A percentile compares a stretch with the other conserved stretches of the same genome.
These are phyloP conservation scores for Cladosporium velox DNA, from an alignment of 2,329 filamentous ascomycete species.

Conservation along the genomic window DNA sequence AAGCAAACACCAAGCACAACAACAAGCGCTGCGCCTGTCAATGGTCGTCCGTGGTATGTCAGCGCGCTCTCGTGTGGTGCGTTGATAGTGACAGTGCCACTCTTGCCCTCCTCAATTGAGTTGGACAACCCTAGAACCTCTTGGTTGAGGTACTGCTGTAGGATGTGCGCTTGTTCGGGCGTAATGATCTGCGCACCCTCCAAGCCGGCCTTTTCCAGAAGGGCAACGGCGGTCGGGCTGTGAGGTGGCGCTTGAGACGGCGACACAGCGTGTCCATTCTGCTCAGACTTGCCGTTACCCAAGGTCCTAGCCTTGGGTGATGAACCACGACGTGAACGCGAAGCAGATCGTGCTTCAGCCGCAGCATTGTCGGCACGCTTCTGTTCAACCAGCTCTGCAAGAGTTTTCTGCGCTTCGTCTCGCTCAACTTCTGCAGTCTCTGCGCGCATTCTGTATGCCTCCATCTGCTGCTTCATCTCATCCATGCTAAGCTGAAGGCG, in stretches of 20 bases:
- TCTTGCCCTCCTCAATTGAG: slow-evolving; percentile 14
- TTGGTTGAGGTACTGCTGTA: slow-evolving; percentile 34
- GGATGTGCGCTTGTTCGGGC: slow-evolving; percentile 35
- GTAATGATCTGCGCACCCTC: slow-evolving; percentile 38
- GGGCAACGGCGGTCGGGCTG: slow-evolving; percentile 31
- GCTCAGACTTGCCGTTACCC: slow-evolving; percentile 22
- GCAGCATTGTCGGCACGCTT: slow-evolving; percentile 70
- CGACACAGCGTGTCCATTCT: slow-evolving; percentile 33
- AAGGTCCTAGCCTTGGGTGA: slow-evolving; percentile 21
- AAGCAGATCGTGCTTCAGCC: slow-evolving; percentile 37
- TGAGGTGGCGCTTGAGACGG: slow-evolving; percentile 22
- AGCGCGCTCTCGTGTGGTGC: slow-evolving; percentile 24
- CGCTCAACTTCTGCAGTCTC: slow-evolving; percentile 77
- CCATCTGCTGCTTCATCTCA: slow-evolving; percentile 76
- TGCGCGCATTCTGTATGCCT: slow-evolving; percentile 73
- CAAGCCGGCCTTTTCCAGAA: slow-evolving; percentile 36
- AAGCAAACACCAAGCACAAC: slow-evolving; percentile 35
- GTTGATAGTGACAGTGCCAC: slow-evolving; percentile 10
- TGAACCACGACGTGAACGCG: slow-evolving; percentile 21
- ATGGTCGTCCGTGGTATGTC: slow-evolving; percentile 34
- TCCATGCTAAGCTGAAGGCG: slow-evolving; percentile 77
- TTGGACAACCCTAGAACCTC: slow-evolving; percentile 30
- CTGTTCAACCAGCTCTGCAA: slow-evolving; percentile 85
- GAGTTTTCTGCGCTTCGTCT: slow-evolving; percentile 67
- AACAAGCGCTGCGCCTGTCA: slow-evolving; percentile 34